phyloP scores from a whole-genome alignment of 192 early-diverging fungal species.

The Dimargaris xerosporica region DNA sequence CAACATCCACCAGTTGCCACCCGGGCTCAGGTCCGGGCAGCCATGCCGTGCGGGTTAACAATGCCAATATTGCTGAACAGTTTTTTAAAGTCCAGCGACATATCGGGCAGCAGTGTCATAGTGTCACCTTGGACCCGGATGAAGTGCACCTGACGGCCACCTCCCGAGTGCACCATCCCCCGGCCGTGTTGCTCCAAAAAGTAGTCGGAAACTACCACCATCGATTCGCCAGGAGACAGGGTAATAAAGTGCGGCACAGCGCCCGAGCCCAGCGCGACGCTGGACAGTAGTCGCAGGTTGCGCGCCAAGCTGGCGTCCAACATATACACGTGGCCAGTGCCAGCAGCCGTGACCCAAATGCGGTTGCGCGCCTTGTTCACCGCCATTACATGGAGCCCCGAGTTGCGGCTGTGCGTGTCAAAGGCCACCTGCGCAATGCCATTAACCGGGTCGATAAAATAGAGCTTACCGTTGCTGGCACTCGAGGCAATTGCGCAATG shows the following conservation, averaged over 20 bases:
- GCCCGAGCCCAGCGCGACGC: background rate
- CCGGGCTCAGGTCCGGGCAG: background rate
- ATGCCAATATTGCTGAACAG: background rate
- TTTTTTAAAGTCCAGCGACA: slow-evolving; percentile 4
- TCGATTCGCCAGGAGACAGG: slow-evolving; percentile 7
- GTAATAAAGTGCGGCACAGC: slow-evolving; percentile 9
- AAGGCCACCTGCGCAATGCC: background rate
- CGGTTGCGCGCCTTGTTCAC: background rate
- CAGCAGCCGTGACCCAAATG: slow-evolving; percentile 4
- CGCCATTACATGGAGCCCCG: slow-evolving; percentile 1
- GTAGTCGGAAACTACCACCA: slow-evolving; percentile 1
- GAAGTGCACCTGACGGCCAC: slow-evolving; percentile 3
- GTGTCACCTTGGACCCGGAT: background rate
- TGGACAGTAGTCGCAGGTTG: background rate
- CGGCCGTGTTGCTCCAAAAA: slow-evolving; percentile 9
- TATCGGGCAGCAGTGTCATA: background rate
- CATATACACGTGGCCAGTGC: slow-evolving; percentile 5
- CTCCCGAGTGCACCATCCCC: background rate
- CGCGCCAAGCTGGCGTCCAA: background rate
- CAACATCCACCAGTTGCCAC: no score
- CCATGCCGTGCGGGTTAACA: slow-evolving; percentile 9
- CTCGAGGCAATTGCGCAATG: slow-evolving; percentile 1
- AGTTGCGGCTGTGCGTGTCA: background rate
- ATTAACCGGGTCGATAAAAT: background rate
- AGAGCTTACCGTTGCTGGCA: slow-evolving; percentile 6